These are phyloP conservation scores for Macadamia tetraphylla DNA, from an alignment of 164 flowering plant genomes.

Conservation along the genomic window DNA sequence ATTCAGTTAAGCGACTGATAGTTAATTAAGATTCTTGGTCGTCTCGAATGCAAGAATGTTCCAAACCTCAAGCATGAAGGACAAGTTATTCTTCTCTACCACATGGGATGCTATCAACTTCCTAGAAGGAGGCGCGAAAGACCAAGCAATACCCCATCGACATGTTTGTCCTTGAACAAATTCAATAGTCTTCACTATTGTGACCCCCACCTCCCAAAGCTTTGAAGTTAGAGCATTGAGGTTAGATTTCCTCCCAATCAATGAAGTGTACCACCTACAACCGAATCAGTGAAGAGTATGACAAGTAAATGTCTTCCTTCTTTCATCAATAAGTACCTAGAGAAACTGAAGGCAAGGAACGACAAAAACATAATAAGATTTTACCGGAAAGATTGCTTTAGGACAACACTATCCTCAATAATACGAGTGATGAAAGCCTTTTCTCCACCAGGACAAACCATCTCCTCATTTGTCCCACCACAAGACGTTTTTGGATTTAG, in stretches of 20 bases:
- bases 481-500: constrained; percentile 92
- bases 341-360: background rate
- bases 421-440: constrained; percentile 72
- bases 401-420: constrained; percentile 68
- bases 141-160: constrained; percentile 99
- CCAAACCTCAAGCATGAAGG: constrained; percentile 84
- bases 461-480: constrained; percentile 86
- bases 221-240: constrained; percentile 54
- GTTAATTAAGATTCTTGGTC: background rate
- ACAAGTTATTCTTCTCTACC: constrained; percentile 36
- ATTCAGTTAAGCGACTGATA: too few relatives aligned
- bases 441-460: constrained; percentile 96
- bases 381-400: constrained; percentile 74
- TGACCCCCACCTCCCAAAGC: constrained; percentile 70
- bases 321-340: background rate
- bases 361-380: background rate
- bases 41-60: background rate
- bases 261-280: constrained; percentile 88
- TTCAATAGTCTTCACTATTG: constrained; percentile 85
- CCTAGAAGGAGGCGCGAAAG: constrained; percentile 57
- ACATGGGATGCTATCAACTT: constrained; percentile 41
- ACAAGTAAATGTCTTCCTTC: background rate
- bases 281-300: constrained; percentile 2
- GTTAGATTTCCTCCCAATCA: constrained; percentile 85
- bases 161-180: constrained; percentile 93